These are phyloP conservation scores for Fulvia fulva DNA, from an alignment of 2,329 filamentous ascomycete genomes.

Conservation along the genomic window DNA sequence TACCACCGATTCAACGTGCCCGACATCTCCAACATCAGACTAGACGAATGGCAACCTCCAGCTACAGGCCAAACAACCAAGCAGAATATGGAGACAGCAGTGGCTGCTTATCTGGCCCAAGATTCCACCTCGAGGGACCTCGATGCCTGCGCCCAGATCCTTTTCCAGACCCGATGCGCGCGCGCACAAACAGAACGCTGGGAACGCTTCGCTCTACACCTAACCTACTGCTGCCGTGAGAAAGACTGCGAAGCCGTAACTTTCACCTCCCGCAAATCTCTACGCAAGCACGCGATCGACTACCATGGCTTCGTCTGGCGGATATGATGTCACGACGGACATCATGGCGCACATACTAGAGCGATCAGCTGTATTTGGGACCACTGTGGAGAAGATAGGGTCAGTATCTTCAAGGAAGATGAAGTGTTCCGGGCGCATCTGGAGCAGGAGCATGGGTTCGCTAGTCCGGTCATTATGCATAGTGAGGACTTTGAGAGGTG, in stretches of 20 bases:
- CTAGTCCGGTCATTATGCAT: neutral
- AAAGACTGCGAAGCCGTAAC: neutral
- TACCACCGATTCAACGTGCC: slow-evolving; percentile 18
- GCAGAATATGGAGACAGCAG: slow-evolving; percentile 3
- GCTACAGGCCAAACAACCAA: slow-evolving; percentile 7
- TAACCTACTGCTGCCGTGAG: slow-evolving; percentile 10
- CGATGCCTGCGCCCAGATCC: slow-evolving; percentile 4
- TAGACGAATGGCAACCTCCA: slow-evolving; percentile 14
- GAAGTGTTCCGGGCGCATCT: neutral
- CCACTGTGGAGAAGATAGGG: slow-evolving; percentile 1
- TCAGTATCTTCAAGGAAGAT: neutral
- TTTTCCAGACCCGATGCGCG: slow-evolving; percentile 3
- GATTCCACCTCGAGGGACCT: neutral
- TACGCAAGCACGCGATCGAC: slow-evolving; percentile 1
- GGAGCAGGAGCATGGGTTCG: neutral
- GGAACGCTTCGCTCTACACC: slow-evolving; percentile 13
- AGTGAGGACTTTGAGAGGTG: slow-evolving; percentile 1
- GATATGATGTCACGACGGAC: neutral
- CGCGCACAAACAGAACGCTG: slow-evolving; percentile 13
- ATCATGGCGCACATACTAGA: neutral
- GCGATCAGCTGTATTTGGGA: neutral
- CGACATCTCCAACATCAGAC: slow-evolving; percentile 9
- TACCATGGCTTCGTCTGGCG: slow-evolving; percentile 5
- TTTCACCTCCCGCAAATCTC: neutral
- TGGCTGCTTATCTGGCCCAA: slow-evolving; percentile 3